phyloP scores from a whole-genome alignment of 805 yeast species.

The Ogataea pilisensis region DNA sequence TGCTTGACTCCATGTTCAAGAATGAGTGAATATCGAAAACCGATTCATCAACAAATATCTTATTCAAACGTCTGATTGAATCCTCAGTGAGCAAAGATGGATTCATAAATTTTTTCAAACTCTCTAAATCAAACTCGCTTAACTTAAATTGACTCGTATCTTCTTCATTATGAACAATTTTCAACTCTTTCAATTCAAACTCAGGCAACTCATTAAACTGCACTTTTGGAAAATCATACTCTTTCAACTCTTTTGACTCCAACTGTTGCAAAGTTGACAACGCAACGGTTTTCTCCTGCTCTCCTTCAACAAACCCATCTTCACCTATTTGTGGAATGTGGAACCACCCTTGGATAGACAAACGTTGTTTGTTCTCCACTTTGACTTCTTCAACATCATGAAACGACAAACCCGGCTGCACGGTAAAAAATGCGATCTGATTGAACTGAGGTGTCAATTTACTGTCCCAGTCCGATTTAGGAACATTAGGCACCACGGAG shows the following conservation, averaged over 20 bases:
- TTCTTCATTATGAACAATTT: slow-evolving; percentile 23
- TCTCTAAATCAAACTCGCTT: slow-evolving; percentile 40
- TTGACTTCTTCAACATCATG: slow-evolving; percentile 98
- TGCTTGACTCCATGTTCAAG: slow-evolving; percentile 53
- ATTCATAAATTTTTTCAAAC: slow-evolving; percentile 53
- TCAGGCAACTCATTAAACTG: slow-evolving; percentile 25
- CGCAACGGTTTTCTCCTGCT: slow-evolving; percentile 73
- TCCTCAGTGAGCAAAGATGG: slow-evolving; percentile 41
- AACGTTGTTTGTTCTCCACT: slow-evolving; percentile 74
- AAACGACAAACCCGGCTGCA: slow-evolving; percentile 93
- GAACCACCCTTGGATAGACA: slow-evolving; percentile 98
- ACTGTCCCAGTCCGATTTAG: slow-evolving; percentile 66
- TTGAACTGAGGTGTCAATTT: slow-evolving; percentile 89
- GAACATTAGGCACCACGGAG: slow-evolving; percentile 84
- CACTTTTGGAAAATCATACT: slow-evolving; percentile 77
- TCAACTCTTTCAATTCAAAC: slow-evolving; percentile 25
- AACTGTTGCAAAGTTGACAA: slow-evolving; percentile 74
- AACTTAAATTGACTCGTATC: slow-evolving; percentile 27
- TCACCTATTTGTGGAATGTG: slow-evolving; percentile 96
- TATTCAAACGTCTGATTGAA: slow-evolving; percentile 41
- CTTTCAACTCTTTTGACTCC: slow-evolving; percentile 71
- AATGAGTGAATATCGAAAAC: slow-evolving; percentile 63
- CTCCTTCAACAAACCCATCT: slow-evolving; percentile 77
- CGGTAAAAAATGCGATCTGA: slow-evolving; percentile 92
- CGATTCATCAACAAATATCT: slow-evolving; percentile 61